Base-by-base conservation (phyloP, 352 stramenopile genomes). In the Pythium phragmiticola region DNA sequence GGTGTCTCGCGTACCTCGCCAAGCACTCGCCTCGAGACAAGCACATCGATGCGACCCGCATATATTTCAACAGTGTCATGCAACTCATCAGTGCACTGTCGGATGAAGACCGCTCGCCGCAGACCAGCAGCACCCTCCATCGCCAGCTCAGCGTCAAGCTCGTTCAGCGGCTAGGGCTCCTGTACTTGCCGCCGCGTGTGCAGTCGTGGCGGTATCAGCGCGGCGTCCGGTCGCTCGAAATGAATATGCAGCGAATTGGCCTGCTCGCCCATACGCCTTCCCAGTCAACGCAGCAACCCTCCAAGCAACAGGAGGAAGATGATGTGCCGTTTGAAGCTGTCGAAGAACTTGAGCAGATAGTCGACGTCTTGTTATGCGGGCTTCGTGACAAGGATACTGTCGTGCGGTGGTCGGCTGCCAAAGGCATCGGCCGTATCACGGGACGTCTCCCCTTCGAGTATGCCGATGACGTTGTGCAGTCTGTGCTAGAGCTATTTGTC, bases 361-460 rank as follows among this genome's bases (percentile, higher is more conserved):
- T 99, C 37, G 97, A 98, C 55, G 78, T 90, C 6, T 66, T 96
- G 30, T 63, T 99, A 14, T 85, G 73, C 50, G 91, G 87, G 0
- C 70, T 99, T 4, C 81, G 85, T 36, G 95, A 99, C 74, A 91
- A 95, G 52, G 93, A 98, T 73, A 99, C 98, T 1, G 88, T 98
- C 14, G 97, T 99, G 47, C 86, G 98, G n/a, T 99, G 98, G 98
- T 99, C 95, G 2, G 95, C 96, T 23, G 97, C 98, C n/a, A 99
- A 99, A 69, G 97, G 97, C 14, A 93, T 99, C 49, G 98, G 97
- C 8, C 86, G 98, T 7, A 90, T 99, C 58, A 98, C 96, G 3
- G 91, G 96, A 33, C 84, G 98, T 0, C 75, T 99, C 14, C 94
- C 96, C 2, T 91, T 90, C 47, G 80, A 93, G 39, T 98, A 98